Base-by-base conservation (phyloP, 495 filamentous ascomycete genomes). In the Penicillium canescens region DNA sequence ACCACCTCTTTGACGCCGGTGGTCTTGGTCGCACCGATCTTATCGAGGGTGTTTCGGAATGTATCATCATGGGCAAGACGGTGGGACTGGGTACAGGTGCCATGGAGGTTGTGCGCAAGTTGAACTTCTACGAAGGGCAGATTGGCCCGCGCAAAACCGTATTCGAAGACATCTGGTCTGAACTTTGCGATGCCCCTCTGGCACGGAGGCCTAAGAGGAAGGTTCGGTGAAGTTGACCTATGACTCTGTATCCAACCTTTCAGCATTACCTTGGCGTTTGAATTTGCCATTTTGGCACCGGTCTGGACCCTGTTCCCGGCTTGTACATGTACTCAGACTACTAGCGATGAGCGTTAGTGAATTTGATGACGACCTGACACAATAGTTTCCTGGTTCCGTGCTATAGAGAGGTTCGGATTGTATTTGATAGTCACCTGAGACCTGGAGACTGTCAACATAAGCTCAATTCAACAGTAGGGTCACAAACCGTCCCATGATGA, bases 21-120 rank as follows among this genome's bases (percentile, higher is more conserved):
- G 87, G 89, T 41, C 83, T 85, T 37, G 92, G 92, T 78, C 96
- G 96, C 72, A 85, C 78, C 23, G 94, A 98, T 70, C 75, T 79
- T 40, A 90, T 98, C 46, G 89, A 94, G 67, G 94, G 94, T 56
- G 94, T 98, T 8, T 90, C 85, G 24, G 94, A 98, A 73, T 96
- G 92, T 71, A 98, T 98, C 65, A 98, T 98, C 63, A 93, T 98
- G 87, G 94, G 94, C 24, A 91, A 96, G 80, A 89, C 83, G 31
- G 90, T 98, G 78, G 82, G 81, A 26, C 78, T 97, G 37, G 94
- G 94, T 3, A 98, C 94, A 0, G 94, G 94, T 2, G 89, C 91
- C 7, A 91, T 96, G 80, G 84, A 93, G 67, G 86, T 97, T 13
- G 86, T 96, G 18, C 79, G 91, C 50, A 76, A 81, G 55, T 67